phyloP scores from a whole-genome alignment of 129 eudicot genomes.

The Oenanthe sinensis region DNA sequence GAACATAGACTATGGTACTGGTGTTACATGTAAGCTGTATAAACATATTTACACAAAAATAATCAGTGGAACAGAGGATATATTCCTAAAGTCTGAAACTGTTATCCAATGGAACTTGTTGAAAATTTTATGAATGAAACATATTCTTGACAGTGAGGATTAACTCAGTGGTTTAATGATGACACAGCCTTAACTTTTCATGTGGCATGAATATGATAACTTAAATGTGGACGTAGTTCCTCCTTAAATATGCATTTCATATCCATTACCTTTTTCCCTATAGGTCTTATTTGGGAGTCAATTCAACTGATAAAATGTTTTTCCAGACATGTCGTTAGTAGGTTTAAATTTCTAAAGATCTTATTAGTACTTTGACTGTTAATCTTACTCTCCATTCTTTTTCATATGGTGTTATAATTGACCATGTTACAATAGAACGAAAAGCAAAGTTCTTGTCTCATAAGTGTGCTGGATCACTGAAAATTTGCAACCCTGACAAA shows the following conservation, averaged over 20 bases:
- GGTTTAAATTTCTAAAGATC: neutral
- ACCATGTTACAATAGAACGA: neutral
- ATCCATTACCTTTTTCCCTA: neutral
- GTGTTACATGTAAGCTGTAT: neutral
- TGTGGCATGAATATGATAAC: neutral
- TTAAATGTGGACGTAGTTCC: neutral
- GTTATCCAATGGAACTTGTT: neutral
- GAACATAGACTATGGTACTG: neutral
- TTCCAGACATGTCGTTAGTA: neutral
- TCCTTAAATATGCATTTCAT: neutral
- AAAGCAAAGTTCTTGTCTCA: neutral
- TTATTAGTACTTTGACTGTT: neutral
- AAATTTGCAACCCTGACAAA: neutral
- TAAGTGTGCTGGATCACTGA: neutral
- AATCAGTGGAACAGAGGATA: neutral
- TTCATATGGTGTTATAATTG: neutral
- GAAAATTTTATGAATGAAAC: neutral
- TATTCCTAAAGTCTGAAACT: neutral
- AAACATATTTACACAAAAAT: neutral
- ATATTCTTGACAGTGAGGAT: neutral
- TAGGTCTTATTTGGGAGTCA: neutral
- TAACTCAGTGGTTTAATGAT: neutral
- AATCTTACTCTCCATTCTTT: neutral
- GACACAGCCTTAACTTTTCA: neutral
- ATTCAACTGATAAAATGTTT: slow-evolving; percentile 1